Evolutionary conservation across 257 asterid genomes (phyloP).

Genomic region (Jacaranda copaia): DNA sequence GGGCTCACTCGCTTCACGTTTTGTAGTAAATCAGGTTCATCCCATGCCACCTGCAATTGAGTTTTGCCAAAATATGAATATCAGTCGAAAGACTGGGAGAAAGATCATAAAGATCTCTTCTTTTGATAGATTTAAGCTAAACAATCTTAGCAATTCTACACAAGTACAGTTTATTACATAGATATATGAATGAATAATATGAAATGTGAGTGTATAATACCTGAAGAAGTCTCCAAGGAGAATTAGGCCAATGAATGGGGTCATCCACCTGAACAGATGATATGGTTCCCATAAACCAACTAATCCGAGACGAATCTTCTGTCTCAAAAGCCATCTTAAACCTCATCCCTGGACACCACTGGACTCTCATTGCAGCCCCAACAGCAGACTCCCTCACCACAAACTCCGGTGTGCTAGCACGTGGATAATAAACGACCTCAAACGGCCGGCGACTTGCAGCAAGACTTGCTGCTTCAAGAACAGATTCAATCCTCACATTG

Average conservation of each 20-base stretch:
- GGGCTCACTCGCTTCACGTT: constrained; percentile 83
- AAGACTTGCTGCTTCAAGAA: constrained; percentile 61
- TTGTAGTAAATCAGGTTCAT: constrained; percentile 82
- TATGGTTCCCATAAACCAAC: constrained; percentile 89
- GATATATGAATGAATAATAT: not conserved
- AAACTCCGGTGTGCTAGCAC: constrained; percentile 79
- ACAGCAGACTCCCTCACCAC: constrained; percentile 72
- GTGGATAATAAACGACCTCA: constrained; percentile 76
- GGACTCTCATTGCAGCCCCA: constrained; percentile 65
- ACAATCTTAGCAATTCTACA: no score
- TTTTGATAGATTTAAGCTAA: not conserved
- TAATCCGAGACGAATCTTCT: constrained; percentile 79
- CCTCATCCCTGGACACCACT: constrained; percentile 80
- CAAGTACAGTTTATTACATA: no score
- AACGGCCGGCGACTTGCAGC: constrained; percentile 64
- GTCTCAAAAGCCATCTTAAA: constrained; percentile 91
- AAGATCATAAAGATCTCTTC: not conserved
- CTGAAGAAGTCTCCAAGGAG: constrained; percentile 93
- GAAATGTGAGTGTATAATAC: constrained; percentile 35
- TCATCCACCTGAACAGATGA: constrained; percentile 69
- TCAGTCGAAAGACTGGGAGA: not conserved
- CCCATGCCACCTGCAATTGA: constrained; percentile 73
- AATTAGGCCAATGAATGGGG: constrained; percentile 78
- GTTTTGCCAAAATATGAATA: not conserved
- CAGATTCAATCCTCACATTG: constrained; percentile 58